Evolutionary conservation across 495 filamentous ascomycete genomes (phyloP).

Genomic region (Xylaria sp.): DNA sequence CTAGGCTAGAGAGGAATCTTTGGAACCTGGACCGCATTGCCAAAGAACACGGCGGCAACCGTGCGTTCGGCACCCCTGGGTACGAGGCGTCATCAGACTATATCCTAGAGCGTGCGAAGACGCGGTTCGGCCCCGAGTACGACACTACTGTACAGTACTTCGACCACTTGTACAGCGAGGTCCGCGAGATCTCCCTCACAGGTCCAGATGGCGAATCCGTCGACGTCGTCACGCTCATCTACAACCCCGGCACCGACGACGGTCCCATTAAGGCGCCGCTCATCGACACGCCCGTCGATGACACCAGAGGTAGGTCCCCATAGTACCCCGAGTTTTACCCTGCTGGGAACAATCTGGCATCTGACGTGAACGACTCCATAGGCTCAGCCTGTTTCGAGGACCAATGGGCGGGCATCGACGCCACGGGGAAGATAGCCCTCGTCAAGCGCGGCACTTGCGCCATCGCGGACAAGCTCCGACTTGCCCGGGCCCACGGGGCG

Average conservation of each 20-base stretch:
- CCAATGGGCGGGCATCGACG: constrained; percentile 46
- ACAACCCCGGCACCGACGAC: constrained; percentile 26
- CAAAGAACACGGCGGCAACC: constrained; percentile 44
- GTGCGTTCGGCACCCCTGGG: constrained; percentile 49
- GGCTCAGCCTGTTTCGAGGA: constrained; percentile 40
- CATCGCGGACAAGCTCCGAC: constrained; percentile 38
- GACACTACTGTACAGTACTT: constrained; percentile 35
- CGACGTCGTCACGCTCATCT: constrained; percentile 25
- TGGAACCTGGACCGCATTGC: constrained; percentile 45
- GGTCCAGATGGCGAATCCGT: constrained; percentile 37
- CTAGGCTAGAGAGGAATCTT: constrained; percentile 42
- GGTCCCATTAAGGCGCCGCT: constrained; percentile 28
- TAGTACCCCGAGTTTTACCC: not conserved
- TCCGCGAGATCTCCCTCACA: constrained; percentile 39
- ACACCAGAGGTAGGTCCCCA: constrained; percentile 29
- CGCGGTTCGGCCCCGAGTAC: constrained; percentile 38
- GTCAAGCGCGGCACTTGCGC: constrained; percentile 48
- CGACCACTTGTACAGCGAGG: constrained; percentile 37
- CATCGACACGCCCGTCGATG: constrained; percentile 31
- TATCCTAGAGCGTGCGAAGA: constrained; percentile 44
- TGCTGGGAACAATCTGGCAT: not conserved
- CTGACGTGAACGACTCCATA: not conserved
- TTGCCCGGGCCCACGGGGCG: constrained; percentile 34
- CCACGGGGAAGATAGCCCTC: constrained; percentile 49
- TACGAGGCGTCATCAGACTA: constrained; percentile 49